These are phyloP conservation scores for Goffeauzyma gilvescens DNA, from an alignment of 768 basidiomycete genomes.

Conservation along the genomic window DNA sequence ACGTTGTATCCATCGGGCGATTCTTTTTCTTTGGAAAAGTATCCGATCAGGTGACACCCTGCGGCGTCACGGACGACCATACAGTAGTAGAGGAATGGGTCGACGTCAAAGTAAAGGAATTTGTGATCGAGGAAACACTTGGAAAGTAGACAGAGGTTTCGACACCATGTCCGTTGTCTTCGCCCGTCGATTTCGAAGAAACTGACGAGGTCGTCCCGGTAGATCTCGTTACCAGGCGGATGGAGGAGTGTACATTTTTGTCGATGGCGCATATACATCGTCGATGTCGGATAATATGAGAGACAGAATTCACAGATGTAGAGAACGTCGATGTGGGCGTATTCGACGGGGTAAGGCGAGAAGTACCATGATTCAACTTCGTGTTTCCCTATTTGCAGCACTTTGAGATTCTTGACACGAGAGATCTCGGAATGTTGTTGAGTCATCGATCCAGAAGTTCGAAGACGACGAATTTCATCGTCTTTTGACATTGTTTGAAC, in stretches of 20 bases:
- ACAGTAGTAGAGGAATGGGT: slow-evolving; percentile 98
- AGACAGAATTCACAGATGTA: slow-evolving; percentile 99
- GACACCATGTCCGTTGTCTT: slow-evolving; percentile 85
- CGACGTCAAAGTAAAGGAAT: slow-evolving; percentile 97
- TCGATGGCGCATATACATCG: slow-evolving; percentile 83
- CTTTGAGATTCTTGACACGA: slow-evolving; percentile 93
- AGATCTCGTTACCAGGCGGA: slow-evolving; percentile 98
- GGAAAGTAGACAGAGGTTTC: slow-evolving; percentile 85
- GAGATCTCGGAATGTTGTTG: slow-evolving; percentile 95
- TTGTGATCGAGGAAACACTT: slow-evolving; percentile 99
- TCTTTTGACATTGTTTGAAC: slow-evolving; percentile 62
- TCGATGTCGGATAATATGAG: slow-evolving; percentile 69
- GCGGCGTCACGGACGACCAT: slow-evolving; percentile 82
- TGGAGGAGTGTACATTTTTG: slow-evolving; percentile 74
- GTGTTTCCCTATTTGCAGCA: slow-evolving; percentile 83
- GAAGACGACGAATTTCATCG: slow-evolving; percentile 94
- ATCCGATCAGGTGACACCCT: slow-evolving; percentile 88
- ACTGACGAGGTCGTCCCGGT: slow-evolving; percentile 87
- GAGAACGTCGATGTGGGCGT: slow-evolving; percentile 79
- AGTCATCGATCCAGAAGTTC: slow-evolving; percentile 96
- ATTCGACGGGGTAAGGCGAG: slow-evolving; percentile 95
- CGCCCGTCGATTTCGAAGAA: slow-evolving; percentile 98
- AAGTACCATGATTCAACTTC: slow-evolving; percentile 99
- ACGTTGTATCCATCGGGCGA: slow-evolving; percentile 96
- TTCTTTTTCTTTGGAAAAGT: slow-evolving; percentile 99